Evolutionary conservation across 768 basidiomycete species (phyloP).

Genomic region (Amanita polypyramis): DNA sequence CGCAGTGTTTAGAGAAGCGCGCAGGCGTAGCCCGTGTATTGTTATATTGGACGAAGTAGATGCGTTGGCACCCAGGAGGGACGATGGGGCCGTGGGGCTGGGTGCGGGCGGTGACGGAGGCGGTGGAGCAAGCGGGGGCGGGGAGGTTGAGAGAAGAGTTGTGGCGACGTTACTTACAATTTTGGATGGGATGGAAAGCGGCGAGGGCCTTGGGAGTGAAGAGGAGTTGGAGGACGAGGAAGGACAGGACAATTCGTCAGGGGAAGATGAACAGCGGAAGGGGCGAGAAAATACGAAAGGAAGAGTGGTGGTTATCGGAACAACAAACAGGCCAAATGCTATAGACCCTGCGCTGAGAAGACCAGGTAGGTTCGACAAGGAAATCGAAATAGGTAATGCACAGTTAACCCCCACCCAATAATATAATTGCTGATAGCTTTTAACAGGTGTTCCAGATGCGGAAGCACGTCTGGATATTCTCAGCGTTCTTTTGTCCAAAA

Average conservation of each 20-base stretch:
- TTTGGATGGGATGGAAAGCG: conserved; percentile 80
- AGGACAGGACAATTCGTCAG: not conserved
- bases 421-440: not conserved
- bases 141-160: conserved; percentile 92
- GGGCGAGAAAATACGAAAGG: conserved; percentile 26
- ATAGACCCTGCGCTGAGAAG: conserved; percentile 88
- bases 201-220: conserved; percentile 9
- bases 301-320: conserved; percentile 89
- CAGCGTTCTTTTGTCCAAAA: conserved; percentile 69
- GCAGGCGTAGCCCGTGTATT: conserved; percentile 77
- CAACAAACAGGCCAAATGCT: conserved; percentile 91
- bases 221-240: conserved; percentile 4
- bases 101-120: conserved; percentile 35
- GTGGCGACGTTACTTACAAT: conserved; percentile 92
- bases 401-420: not conserved
- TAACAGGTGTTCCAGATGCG: conserved; percentile 76
- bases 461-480: conserved; percentile 81
- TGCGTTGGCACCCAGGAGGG: conserved; percentile 83
- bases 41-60: conserved; percentile 95
- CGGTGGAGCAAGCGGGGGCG: conserved; percentile 50
- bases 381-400: conserved; percentile 82
- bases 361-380: conserved; percentile 88
- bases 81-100: conserved; percentile 49
- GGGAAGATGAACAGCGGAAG: not conserved
- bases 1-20: conserved; percentile 82